Conservation (phyloP, 2,329 filamentous ascomycete species). For the Penicillium sp. region DNA sequence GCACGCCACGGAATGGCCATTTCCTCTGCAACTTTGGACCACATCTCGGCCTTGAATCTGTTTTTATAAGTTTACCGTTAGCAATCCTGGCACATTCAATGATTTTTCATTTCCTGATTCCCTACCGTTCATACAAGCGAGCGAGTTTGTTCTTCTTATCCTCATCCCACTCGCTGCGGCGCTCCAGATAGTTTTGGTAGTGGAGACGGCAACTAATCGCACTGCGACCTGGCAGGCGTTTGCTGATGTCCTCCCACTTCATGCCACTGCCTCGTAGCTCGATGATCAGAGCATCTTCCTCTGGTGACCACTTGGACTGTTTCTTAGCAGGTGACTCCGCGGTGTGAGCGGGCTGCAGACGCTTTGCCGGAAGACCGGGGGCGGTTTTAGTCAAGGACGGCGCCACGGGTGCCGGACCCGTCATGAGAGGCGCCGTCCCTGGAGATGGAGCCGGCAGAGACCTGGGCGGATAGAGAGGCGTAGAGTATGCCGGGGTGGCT, state of each 20-base stretch:
- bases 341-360: slow-evolving; percentile 45
- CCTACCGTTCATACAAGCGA: slow-evolving; percentile 87
- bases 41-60: slow-evolving; percentile 98
- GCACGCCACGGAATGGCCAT: slow-evolving; percentile 94
- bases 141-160: slow-evolving; percentile 97
- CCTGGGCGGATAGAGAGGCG: slow-evolving; percentile 32
- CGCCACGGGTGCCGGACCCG: slow-evolving; percentile 21
- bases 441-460: slow-evolving; percentile 20
- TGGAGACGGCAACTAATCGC: slow-evolving; percentile 90
- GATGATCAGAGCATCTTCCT: slow-evolving; percentile 91
- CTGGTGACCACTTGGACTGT: slow-evolving; percentile 92
- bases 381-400: slow-evolving; percentile 29
- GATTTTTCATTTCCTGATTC: slow-evolving; percentile 1
- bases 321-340: slow-evolving; percentile 72
- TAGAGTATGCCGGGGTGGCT: slow-evolving; percentile 26
- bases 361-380: slow-evolving; percentile 34
- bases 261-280: slow-evolving; percentile 83
- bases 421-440: slow-evolving; percentile 28
- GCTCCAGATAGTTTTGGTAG: slow-evolving; percentile 95
- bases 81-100: background rate
- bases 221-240: slow-evolving; percentile 80
- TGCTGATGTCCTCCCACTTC: slow-evolving; percentile 99
- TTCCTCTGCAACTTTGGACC: slow-evolving; percentile 90
- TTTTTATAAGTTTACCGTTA: slow-evolving; percentile 6
- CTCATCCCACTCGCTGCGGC: slow-evolving; percentile 91